Evolutionary conservation across 2,329 filamentous ascomycete species (phyloP).

Genomic region (Neonectria faginata): DNA sequence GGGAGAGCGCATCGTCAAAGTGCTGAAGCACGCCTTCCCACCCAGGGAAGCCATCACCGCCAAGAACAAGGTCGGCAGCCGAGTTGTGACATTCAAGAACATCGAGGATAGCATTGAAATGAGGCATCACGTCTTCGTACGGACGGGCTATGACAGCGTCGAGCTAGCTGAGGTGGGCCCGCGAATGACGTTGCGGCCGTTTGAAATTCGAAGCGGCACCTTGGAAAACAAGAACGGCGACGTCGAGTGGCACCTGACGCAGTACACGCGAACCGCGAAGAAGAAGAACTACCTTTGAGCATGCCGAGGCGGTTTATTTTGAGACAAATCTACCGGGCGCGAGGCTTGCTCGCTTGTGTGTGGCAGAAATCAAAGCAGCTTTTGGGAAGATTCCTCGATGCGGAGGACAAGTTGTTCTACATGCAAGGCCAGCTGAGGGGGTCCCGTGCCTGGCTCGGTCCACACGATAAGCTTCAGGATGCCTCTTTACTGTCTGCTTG

Average conservation of each 20-base stretch:
- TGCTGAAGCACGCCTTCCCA: conserved; percentile 94
- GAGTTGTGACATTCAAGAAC: conserved; percentile 94
- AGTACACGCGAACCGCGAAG: conserved; percentile 91
- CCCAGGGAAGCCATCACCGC: conserved; percentile 81
- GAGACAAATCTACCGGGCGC: not conserved
- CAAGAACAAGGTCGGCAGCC: conserved; percentile 82
- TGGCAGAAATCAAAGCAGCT: not conserved
- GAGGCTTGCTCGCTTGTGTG: not conserved
- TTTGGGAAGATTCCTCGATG: not conserved
- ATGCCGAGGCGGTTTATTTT: not conserved
- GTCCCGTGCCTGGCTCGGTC: not conserved
- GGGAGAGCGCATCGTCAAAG: conserved; percentile 85
- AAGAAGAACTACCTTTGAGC: conserved; percentile 94
- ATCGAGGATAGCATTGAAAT: conserved; percentile 95
- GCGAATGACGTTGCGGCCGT: conserved; percentile 95
- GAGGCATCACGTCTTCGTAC: conserved; percentile 84
- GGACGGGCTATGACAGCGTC: conserved; percentile 89
- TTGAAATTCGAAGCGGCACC: conserved; percentile 92
- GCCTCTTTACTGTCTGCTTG: not conserved
- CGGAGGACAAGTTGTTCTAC: not conserved
- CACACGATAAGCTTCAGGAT: not conserved
- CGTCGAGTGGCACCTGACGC: conserved; percentile 94
- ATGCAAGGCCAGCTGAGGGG: not conserved
- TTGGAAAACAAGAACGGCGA: conserved; percentile 96
- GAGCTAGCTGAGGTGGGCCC: conserved; percentile 92